A percentile compares a stretch with the other conserved stretches of the same genome.
Conservation (phyloP, 2,329 filamentous ascomycete species). For the Fusarium denticulatum region DNA sequence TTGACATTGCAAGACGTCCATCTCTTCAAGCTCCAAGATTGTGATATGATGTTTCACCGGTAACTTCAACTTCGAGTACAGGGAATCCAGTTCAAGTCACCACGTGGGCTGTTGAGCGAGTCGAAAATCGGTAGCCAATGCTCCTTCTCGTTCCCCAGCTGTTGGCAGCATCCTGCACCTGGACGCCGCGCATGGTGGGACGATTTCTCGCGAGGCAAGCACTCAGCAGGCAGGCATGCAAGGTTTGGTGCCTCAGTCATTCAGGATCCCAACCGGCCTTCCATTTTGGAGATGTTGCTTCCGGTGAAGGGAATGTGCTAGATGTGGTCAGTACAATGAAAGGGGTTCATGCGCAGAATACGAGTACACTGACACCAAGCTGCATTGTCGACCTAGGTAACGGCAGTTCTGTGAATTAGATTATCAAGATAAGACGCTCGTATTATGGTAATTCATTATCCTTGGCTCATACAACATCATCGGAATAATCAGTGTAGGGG, state of each 20-base stretch:
- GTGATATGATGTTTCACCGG: background rate
- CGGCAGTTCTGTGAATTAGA: background rate
- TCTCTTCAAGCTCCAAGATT: background rate
- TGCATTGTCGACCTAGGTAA: background rate
- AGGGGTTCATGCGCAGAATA: background rate
- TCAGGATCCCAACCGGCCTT: background rate
- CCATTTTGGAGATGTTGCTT: background rate
- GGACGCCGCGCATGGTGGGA: background rate
- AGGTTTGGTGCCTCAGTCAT: background rate
- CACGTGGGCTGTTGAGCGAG: background rate
- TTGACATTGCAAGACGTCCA: background rate
- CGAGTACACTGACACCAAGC: background rate
- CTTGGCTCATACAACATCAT: conserved; percentile 36
- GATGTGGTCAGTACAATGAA: background rate
- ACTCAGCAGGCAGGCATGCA: background rate
- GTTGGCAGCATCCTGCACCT: background rate
- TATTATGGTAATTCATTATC: background rate
- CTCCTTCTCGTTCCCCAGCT: background rate
- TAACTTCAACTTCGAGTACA: background rate
- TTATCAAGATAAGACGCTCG: background rate
- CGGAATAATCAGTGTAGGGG: conserved; percentile 48
- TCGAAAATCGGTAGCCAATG: background rate
- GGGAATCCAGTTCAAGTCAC: background rate
- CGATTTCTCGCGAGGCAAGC: background rate
- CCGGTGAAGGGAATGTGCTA: background rate